Conservation (phyloP, 106 monocot species). For the Dendrobium officinale region DNA sequence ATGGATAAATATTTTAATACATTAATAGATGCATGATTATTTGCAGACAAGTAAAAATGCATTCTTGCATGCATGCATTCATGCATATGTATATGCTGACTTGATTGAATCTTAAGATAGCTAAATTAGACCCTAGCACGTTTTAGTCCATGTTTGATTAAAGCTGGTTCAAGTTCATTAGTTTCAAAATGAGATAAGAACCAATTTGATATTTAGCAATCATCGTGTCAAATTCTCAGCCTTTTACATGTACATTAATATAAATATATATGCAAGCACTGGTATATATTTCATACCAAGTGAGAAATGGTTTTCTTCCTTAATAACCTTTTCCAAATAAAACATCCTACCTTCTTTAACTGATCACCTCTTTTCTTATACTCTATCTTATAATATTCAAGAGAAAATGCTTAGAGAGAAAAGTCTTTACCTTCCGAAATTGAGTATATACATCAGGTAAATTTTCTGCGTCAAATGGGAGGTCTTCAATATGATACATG, state of each 20-base stretch:
- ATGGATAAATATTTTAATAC: no score
- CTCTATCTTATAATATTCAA: neutral
- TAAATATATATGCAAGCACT: neutral
- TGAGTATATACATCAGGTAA: conserved; percentile 95
- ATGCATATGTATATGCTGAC: neutral
- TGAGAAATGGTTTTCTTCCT: neutral
- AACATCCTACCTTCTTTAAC: neutral
- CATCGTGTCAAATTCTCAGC: neutral
- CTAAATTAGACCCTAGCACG: neutral
- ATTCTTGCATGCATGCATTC: no score
- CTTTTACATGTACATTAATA: neutral
- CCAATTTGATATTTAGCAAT: neutral
- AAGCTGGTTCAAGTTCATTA: neutral
- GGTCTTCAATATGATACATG: conserved; percentile 94
- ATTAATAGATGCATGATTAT: no score
- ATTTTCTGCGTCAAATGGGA: conserved; percentile 45
- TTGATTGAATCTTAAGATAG: neutral
- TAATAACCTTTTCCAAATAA: no score
- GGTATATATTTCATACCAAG: neutral
- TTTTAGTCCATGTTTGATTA: neutral
- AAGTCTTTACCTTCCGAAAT: conserved; percentile 76
- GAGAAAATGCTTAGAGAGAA: neutral
- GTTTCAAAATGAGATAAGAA: neutral
- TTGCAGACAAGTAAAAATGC: no score
- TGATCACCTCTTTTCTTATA: neutral